These are phyloP conservation scores for Trypanosoma rangeli DNA, from an alignment of 208 protist species.

Conservation along the genomic window DNA sequence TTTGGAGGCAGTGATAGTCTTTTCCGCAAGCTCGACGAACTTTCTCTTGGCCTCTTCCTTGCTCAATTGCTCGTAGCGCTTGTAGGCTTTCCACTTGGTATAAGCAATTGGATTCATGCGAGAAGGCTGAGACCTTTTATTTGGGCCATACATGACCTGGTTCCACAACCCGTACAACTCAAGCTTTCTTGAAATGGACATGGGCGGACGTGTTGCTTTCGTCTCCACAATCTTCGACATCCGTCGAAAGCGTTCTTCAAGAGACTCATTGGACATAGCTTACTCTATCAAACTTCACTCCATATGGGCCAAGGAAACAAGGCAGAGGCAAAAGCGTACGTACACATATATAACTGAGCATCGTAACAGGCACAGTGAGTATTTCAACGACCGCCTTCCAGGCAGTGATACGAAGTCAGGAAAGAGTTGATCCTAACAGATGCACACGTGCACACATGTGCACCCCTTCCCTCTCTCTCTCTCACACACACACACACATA, in stretches of 20 bases:
- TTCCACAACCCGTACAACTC: slow-evolving; percentile 89
- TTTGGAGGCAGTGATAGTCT: slow-evolving; percentile 46
- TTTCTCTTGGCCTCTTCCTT: slow-evolving; percentile 72
- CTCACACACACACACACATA: neutral
- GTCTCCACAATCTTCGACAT: slow-evolving; percentile 23
- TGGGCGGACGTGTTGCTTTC: slow-evolving; percentile 28
- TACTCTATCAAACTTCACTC: neutral
- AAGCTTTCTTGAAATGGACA: slow-evolving; percentile 72
- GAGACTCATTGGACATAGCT: slow-evolving; percentile 17
- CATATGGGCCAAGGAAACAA: neutral
- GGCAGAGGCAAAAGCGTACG: neutral
- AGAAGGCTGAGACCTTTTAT: slow-evolving; percentile 54
- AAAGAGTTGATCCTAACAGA: neutral
- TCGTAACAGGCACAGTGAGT: neutral
- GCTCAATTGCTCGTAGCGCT: slow-evolving; percentile 66
- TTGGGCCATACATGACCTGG: slow-evolving; percentile 65
- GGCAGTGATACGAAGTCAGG: neutral
- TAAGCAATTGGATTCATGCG: slow-evolving; percentile 58
- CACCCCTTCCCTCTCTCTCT: neutral
- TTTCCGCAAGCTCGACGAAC: slow-evolving; percentile 68
- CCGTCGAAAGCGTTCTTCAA: slow-evolving; percentile 25
- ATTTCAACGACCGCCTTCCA: neutral
- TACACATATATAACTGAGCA: neutral
- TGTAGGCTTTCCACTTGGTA: slow-evolving; percentile 82
- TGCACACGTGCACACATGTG: neutral